phyloP scores from a whole-genome alignment of 2,329 filamentous ascomycete genomes.

The Triangularia setosa region DNA sequence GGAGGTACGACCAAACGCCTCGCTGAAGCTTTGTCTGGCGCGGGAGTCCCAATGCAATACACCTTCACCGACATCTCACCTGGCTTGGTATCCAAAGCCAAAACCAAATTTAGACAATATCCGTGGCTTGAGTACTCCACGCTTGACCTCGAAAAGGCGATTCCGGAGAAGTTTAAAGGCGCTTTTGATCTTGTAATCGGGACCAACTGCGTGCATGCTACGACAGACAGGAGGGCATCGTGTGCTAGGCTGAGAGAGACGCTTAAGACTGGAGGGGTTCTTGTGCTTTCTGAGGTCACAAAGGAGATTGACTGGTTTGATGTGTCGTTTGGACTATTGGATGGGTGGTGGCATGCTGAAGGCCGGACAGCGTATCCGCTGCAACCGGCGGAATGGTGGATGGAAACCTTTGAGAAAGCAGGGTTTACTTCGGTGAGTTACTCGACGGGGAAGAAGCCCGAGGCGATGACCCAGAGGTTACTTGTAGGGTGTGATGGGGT shows the following conservation, averaged over 20 bases:
- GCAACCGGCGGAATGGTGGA: no score
- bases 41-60: conserved; percentile 33
- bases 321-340: conserved; percentile 34
- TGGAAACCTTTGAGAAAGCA: no score
- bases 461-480: no score
- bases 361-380: no score
- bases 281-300: conserved; percentile 35
- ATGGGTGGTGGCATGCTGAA: conserved; percentile 40
- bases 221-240: no score
- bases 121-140: conserved; percentile 29
- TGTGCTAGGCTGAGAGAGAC: no score
- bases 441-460: no score
- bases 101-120: conserved; percentile 22
- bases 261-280: conserved; percentile 32
- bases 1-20: conserved; percentile 39
- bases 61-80: conserved; percentile 42
- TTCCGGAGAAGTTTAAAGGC: conserved; percentile 21
- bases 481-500: no score
- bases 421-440: no score
- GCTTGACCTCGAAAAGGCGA: conserved; percentile 31
- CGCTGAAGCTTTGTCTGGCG: conserved; percentile 25
- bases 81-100: conserved; percentile 30
- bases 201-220: conserved; percentile 35
- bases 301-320: conserved; percentile 30
- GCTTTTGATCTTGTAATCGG: conserved; percentile 32